A percentile compares a stretch with the other conserved stretches of the same genome.
Evolutionary conservation across 176 grass and related monocot species (phyloP).

Genomic region (Aechmea fasciata): DNA sequence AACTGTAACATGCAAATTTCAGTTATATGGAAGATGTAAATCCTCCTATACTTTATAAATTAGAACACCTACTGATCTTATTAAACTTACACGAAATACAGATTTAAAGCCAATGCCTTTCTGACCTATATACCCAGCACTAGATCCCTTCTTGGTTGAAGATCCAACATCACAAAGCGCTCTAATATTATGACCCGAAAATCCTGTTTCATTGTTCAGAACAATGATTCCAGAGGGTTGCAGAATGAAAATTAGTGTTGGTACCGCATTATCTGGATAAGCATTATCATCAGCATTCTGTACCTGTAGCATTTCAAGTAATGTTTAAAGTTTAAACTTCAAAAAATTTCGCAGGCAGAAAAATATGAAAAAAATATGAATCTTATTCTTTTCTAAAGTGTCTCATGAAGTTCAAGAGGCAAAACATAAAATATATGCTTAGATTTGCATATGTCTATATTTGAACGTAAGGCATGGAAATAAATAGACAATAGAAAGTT

Average conservation of each 20-base stretch:
- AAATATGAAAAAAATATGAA: too few relatives aligned
- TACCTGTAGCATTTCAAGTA: constrained; percentile 28
- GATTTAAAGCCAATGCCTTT: constrained; percentile 99
- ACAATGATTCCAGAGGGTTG: constrained; percentile 74
- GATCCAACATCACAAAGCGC: constrained; percentile 94
- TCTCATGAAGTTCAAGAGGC: too few relatives aligned
- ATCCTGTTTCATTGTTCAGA: constrained; percentile 84
- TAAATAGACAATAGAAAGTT: too few relatives aligned
- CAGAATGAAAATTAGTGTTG: constrained; percentile 86
- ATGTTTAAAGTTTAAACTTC: too few relatives aligned
- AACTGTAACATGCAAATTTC: too few relatives aligned
- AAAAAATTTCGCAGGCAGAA: too few relatives aligned
- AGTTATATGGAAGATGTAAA: background rate
- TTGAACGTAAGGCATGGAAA: too few relatives aligned
- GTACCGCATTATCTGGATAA: constrained; percentile 61
- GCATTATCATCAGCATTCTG: constrained; percentile 98
- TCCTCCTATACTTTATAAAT: background rate
- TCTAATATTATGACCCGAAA: constrained; percentile 80
- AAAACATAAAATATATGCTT: too few relatives aligned
- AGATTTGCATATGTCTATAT: too few relatives aligned
- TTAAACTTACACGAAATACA: constrained; percentile 76
- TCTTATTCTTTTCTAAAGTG: too few relatives aligned
- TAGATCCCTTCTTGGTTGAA: constrained; percentile 92
- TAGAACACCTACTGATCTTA: background rate
- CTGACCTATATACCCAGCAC: constrained; percentile 85